These are phyloP conservation scores for Phialophora macrospora DNA, from an alignment of 2,329 filamentous ascomycete genomes.

Conservation along the genomic window DNA sequence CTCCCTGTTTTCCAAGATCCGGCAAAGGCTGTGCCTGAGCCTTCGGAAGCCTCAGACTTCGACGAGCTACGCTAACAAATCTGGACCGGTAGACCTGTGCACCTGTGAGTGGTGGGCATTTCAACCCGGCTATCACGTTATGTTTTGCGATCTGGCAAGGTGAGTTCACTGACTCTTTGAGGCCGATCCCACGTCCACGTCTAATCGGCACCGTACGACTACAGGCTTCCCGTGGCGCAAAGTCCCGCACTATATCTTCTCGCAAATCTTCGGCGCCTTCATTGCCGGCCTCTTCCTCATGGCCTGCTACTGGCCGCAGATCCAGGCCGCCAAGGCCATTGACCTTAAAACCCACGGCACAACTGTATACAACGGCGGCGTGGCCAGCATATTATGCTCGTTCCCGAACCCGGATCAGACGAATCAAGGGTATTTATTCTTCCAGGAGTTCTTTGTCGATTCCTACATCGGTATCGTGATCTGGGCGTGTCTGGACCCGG, in stretches of 20 bases:
- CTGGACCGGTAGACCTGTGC: slow-evolving; percentile 49
- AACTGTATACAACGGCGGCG: slow-evolving; percentile 54
- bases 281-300: slow-evolving; percentile 61
- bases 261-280: slow-evolving; percentile 63
- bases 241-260: slow-evolving; percentile 54
- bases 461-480: slow-evolving; percentile 62
- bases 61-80: not conserved
- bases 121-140: slow-evolving; percentile 59
- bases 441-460: slow-evolving; percentile 65
- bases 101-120: slow-evolving; percentile 60
- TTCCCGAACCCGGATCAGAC: slow-evolving; percentile 58
- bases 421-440: slow-evolving; percentile 61
- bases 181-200: not conserved
- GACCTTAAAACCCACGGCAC: slow-evolving; percentile 48
- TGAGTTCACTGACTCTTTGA: not conserved
- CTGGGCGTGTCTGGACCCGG: slow-evolving; percentile 63
- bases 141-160: slow-evolving; percentile 59
- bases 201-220: not conserved
- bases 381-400: slow-evolving; percentile 61
- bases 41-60: not conserved
- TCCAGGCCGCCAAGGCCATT: slow-evolving; percentile 49
- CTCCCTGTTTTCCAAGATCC: not conserved
- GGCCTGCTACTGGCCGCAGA: slow-evolving; percentile 61
- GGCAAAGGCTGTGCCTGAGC: not conserved
- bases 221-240: slow-evolving; percentile 62